phyloP scores from a whole-genome alignment of 2,329 filamentous ascomycete genomes.

The Penicillium digitatum region DNA sequence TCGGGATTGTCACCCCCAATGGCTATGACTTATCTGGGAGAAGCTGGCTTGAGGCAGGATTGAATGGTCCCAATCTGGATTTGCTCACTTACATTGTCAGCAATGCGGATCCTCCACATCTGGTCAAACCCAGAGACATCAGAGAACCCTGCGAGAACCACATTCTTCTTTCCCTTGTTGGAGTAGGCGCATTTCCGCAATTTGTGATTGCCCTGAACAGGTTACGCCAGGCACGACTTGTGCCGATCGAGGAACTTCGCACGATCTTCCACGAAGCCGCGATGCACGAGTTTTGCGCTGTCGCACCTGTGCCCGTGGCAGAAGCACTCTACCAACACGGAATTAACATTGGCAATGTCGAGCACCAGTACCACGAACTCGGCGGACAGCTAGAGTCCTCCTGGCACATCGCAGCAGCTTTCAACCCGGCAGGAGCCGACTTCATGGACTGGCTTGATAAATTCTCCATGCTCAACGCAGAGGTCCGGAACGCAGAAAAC shows the following conservation, averaged over 20 bases:
- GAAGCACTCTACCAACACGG: background rate
- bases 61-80: background rate
- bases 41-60: constrained; percentile 2
- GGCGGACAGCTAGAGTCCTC: constrained; percentile 4
- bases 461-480: background rate
- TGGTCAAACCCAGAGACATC: background rate
- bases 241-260: background rate
- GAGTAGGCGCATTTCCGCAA: background rate
- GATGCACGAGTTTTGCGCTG: constrained; percentile 2
- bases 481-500: background rate
- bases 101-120: background rate
- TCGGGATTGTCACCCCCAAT: background rate
- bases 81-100: background rate
- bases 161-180: background rate
- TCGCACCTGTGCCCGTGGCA: background rate
- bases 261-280: constrained; percentile 1
- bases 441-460: constrained; percentile 1
- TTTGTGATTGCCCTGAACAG: background rate
- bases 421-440: background rate
- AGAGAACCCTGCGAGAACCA: background rate
- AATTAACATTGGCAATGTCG: constrained; percentile 3
- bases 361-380: background rate
- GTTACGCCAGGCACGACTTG: background rate
- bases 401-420: constrained; percentile 8
- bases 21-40: constrained; percentile 4